Percentiles rank a stretch among this genome's conserved stretches.
These are phyloP conservation scores for Nakazawaea laoshanensis DNA, from an alignment of 805 yeast genomes.

Conservation along the genomic window DNA sequence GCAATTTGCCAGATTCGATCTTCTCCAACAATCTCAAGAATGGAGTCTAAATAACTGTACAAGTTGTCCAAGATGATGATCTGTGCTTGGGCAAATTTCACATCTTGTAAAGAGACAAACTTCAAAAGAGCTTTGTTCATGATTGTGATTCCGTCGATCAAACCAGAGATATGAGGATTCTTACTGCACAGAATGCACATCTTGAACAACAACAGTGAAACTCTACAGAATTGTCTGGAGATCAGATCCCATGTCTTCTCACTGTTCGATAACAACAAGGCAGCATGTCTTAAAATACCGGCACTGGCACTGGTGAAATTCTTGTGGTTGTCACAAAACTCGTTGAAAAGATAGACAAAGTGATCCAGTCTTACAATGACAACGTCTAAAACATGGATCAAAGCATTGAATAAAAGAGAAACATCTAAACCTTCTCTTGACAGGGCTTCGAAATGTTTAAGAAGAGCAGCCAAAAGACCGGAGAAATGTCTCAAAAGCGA, in stretches of 20 bases:
- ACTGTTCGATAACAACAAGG: constrained; percentile 38
- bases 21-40: constrained; percentile 30
- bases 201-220: constrained; percentile 42
- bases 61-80: constrained; percentile 50
- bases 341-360: constrained; percentile 47
- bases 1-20: constrained; percentile 31
- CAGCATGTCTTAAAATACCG: constrained; percentile 2
- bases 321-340: constrained; percentile 29
- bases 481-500: constrained; percentile 54
- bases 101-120: constrained; percentile 40
- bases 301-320: constrained; percentile 5
- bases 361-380: constrained; percentile 61
- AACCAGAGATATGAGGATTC: constrained; percentile 6
- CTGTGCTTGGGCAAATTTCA: constrained; percentile 50
- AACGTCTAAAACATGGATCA: constrained; percentile 53
- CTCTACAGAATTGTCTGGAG: constrained; percentile 58
- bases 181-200: constrained; percentile 22
- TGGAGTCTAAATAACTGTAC: constrained; percentile 42
- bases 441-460: constrained; percentile 29
- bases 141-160: constrained; percentile 15
- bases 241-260: constrained; percentile 50
- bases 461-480: constrained; percentile 35
- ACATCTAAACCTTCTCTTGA: too few species aligned
- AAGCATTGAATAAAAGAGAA: constrained; percentile 55
- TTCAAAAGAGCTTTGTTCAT: constrained; percentile 25